phyloP scores from a whole-genome alignment of 1,284 basidiomycete species.

The Sporisorium iseilematis-ciliati region DNA sequence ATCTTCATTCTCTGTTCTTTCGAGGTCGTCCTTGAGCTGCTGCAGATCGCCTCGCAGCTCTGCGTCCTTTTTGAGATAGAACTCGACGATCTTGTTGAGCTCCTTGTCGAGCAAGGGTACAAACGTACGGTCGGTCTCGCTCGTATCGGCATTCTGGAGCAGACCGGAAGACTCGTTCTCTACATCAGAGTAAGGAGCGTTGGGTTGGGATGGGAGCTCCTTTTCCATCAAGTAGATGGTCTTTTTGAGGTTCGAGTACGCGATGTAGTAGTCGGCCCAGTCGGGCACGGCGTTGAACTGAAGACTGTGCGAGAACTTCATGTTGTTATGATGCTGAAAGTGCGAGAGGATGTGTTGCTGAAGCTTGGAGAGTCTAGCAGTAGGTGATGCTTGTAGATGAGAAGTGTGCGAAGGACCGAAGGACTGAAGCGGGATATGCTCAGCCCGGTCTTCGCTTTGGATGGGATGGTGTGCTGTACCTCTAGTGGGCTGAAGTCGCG shows the following conservation, averaged over 20 bases:
- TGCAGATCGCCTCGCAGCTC: constrained; percentile 71
- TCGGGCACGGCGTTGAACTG: constrained; percentile 94
- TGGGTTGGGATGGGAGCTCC: constrained; percentile 46
- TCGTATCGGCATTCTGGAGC: constrained; percentile 40
- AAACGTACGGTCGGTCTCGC: constrained; percentile 62
- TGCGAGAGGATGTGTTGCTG: constrained; percentile 20
- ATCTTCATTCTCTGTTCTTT: constrained; percentile 57
- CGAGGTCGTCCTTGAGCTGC: constrained; percentile 55
- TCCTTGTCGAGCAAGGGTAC: constrained; percentile 81
- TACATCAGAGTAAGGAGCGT: constrained; percentile 40
- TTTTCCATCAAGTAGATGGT: constrained; percentile 68
- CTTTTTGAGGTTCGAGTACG: constrained; percentile 69
- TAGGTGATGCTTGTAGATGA: not conserved
- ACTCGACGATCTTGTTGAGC: constrained; percentile 82
- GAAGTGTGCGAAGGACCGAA: constrained; percentile 22
- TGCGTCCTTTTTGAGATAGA: constrained; percentile 77
- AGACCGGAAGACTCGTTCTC: constrained; percentile 64
- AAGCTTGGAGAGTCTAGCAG: constrained; percentile 17
- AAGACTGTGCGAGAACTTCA: constrained; percentile 76
- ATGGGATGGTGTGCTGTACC: not conserved
- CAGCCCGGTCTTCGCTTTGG: constrained; percentile 22
- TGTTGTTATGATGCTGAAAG: constrained; percentile 22
- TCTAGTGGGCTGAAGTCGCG: not conserved
- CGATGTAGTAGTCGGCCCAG: constrained; percentile 93
- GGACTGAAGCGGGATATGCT: constrained; percentile 41